phyloP scores from a whole-genome alignment of 441 rosid genomes.

The Gossypium gossypioides region DNA sequence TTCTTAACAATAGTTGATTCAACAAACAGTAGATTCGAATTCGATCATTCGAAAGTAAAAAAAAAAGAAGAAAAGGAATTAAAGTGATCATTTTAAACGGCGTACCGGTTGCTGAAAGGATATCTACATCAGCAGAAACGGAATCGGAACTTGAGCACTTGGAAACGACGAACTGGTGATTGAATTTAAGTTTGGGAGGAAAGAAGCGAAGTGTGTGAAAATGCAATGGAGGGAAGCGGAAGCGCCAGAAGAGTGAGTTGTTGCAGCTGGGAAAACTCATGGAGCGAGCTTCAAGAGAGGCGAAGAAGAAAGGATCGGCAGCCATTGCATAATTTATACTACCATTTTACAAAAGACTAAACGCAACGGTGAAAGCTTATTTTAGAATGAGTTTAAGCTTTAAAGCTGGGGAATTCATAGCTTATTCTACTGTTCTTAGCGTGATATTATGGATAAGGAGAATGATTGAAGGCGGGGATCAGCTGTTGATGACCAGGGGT shows the following conservation, averaged over 20 bases:
- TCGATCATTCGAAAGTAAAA: neutral
- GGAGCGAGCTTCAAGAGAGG: slow-evolving; percentile 3
- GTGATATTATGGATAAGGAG: neutral
- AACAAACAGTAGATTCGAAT: neutral
- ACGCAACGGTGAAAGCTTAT: neutral
- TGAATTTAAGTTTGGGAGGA: slow-evolving; percentile 4
- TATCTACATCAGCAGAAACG: slow-evolving; percentile 21
- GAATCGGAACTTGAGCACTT: slow-evolving; percentile 6
- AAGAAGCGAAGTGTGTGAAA: slow-evolving; percentile 10
- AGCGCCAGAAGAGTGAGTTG: neutral
- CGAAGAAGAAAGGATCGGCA: slow-evolving; percentile 6
- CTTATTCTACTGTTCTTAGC: neutral
- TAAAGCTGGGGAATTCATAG: neutral
- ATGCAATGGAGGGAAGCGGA: neutral
- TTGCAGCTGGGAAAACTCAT: slow-evolving; percentile 5
- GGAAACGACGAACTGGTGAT: neutral
- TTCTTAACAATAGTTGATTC: neutral
- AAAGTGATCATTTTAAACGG: neutral
- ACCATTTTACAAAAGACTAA: neutral
- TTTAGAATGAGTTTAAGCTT: neutral
- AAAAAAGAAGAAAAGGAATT: neutral
- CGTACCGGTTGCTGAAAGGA: slow-evolving; percentile 29
- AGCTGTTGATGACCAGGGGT: neutral
- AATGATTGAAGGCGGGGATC: neutral
- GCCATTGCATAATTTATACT: neutral